Conservation (phyloP, 2,329 filamentous ascomycete species). For the Drechslera avenae region DNA sequence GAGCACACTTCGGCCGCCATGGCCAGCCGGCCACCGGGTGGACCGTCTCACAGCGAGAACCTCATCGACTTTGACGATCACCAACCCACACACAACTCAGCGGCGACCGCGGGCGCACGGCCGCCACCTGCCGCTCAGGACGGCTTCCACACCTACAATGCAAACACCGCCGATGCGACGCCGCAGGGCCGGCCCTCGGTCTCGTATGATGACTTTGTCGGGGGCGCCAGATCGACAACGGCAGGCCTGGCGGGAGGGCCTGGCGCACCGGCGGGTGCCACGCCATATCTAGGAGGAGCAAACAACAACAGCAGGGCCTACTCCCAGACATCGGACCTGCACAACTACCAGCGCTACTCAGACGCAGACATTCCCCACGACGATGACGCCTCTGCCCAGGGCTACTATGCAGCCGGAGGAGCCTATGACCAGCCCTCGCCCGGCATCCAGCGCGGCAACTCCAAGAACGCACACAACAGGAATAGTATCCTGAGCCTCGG, state of each 20-base stretch:
- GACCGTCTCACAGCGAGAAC: slow-evolving; percentile 58
- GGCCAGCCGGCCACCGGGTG: slow-evolving; percentile 61
- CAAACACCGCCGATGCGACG: slow-evolving; percentile 67
- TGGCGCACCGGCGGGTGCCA: slow-evolving; percentile 46
- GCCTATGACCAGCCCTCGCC: slow-evolving; percentile 62
- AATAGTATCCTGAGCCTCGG: slow-evolving; percentile 89
- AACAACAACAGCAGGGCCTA: slow-evolving; percentile 51
- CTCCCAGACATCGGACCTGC: slow-evolving; percentile 79
- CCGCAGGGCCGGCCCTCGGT: slow-evolving; percentile 77
- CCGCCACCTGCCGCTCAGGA: slow-evolving; percentile 83
- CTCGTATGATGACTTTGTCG: slow-evolving; percentile 94
- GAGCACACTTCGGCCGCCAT: slow-evolving; percentile 46
- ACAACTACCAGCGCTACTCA: slow-evolving; percentile 91
- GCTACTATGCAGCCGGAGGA: slow-evolving; percentile 74
- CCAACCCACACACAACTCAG: slow-evolving; percentile 72
- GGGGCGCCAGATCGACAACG: slow-evolving; percentile 59
- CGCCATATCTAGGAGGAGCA: slow-evolving; percentile 45
- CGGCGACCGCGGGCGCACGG: slow-evolving; percentile 75
- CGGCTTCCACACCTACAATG: slow-evolving; percentile 74
- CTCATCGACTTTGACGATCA: slow-evolving; percentile 76
- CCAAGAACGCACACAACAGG: slow-evolving; percentile 69
- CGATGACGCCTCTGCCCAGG: slow-evolving; percentile 73
- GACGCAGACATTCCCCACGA: slow-evolving; percentile 82
- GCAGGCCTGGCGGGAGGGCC: slow-evolving; percentile 53
- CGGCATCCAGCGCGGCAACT: slow-evolving; percentile 53